Evolutionary conservation across 306 rosid genomes (phyloP).

Genomic region (Dicorynia guianensis): DNA sequence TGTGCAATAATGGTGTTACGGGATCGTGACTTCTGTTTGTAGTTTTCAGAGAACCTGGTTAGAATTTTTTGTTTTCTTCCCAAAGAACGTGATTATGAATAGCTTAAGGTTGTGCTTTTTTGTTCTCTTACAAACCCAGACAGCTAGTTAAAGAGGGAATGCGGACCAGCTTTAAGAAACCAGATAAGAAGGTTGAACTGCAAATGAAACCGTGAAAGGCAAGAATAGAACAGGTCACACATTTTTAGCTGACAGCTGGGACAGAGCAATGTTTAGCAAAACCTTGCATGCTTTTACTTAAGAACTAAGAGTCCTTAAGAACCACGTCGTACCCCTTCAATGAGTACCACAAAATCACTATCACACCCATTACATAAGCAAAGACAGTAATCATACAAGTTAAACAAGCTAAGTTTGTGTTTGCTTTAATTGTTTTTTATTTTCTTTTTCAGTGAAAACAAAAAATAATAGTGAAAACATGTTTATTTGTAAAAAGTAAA

Average conservation of each 20-base stretch:
- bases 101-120: constrained; percentile 27
- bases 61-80: constrained; percentile 13
- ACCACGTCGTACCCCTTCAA: constrained; percentile 7
- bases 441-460: too few species aligned
- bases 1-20: neutral
- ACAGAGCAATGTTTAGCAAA: constrained; percentile 1
- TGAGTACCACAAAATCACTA: constrained; percentile 6
- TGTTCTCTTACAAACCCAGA: constrained; percentile 25
- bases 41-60: too few species aligned
- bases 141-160: constrained; percentile 37
- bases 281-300: constrained; percentile 24
- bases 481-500: too few species aligned
- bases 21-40: too few species aligned
- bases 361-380: neutral
- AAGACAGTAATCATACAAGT: constrained; percentile 26
- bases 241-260: constrained; percentile 3
- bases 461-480: too few species aligned
- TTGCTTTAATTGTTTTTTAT: too few species aligned
- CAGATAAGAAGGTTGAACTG: constrained; percentile 19
- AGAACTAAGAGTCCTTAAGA: constrained; percentile 22
- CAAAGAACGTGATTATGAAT: constrained; percentile 17
- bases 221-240: neutral
- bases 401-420: too few species aligned
- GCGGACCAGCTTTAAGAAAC: constrained; percentile 27
- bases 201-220: constrained; percentile 11